Evolutionary conservation across 495 filamentous ascomycete genomes (phyloP).

Genomic region (Penicillium roqueforti): DNA sequence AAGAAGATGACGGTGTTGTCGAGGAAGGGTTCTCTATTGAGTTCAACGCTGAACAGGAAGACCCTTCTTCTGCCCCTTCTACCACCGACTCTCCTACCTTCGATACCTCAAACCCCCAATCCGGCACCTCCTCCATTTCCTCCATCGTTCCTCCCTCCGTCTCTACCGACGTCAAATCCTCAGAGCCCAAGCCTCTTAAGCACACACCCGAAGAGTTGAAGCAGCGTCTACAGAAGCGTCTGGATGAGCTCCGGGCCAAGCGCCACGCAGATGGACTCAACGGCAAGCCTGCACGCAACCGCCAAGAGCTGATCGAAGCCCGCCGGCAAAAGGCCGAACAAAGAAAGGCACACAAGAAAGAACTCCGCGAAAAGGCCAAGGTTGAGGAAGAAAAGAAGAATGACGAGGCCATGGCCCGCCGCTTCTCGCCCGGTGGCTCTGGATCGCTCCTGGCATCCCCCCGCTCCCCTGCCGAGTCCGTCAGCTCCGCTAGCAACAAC

Average conservation of each 20-base stretch:
- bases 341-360: conserved; percentile 82
- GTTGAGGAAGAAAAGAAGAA: conserved; percentile 66
- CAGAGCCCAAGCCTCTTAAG: conserved; percentile 40
- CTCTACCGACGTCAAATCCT: conserved; percentile 31
- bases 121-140: conserved; percentile 68
- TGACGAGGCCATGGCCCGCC: conserved; percentile 61
- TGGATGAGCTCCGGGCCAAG: conserved; percentile 73
- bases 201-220: conserved; percentile 65
- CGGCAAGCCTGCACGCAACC: conserved; percentile 71
- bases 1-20: conserved; percentile 34
- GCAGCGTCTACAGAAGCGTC: conserved; percentile 70
- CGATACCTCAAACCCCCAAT: conserved; percentile 55
- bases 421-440: conserved; percentile 47
- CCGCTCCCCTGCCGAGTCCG: conserved; percentile 42
- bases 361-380: conserved; percentile 66
- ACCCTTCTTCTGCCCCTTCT: conserved; percentile 48
- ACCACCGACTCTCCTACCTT: conserved; percentile 59
- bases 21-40: conserved; percentile 46
- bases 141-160: conserved; percentile 58
- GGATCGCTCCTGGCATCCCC: conserved; percentile 57
- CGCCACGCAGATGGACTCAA: conserved; percentile 79
- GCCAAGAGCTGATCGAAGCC: conserved; percentile 85
- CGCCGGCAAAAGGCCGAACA: conserved; percentile 81
- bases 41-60: conserved; percentile 38
- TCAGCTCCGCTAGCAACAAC: conserved; percentile 50